These are phyloP conservation scores for Salix dunnii DNA, from an alignment of 345 rosid species.

Conservation along the genomic window DNA sequence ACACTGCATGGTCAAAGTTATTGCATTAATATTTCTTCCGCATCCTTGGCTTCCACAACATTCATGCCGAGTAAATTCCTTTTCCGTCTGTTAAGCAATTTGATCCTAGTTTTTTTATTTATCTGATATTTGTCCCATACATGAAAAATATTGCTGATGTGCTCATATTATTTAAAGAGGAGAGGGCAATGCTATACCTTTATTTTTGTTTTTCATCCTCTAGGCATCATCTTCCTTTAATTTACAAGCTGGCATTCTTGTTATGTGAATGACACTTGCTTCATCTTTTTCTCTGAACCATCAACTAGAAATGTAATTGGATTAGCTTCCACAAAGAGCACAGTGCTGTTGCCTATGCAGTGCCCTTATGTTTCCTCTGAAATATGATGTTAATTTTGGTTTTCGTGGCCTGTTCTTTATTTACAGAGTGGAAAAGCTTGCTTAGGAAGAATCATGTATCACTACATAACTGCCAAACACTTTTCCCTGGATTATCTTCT, in stretches of 20 bases:
- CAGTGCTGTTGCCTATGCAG: neutral
- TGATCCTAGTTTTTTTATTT: neutral
- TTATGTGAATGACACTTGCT: neutral
- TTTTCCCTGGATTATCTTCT: slow-evolving; percentile 36
- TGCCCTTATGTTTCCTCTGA: neutral
- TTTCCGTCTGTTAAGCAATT: neutral
- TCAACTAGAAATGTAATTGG: neutral
- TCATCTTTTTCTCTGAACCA: neutral
- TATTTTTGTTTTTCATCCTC: neutral
- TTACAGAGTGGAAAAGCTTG: slow-evolving; percentile 42
- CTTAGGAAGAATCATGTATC: slow-evolving; percentile 33
- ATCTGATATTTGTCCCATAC: neutral
- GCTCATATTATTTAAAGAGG: neutral
- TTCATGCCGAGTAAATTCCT: neutral
- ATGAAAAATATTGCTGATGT: neutral
- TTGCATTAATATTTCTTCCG: neutral
- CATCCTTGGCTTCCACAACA: neutral
- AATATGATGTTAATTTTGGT: neutral
- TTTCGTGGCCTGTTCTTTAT: neutral
- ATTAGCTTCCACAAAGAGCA: neutral
- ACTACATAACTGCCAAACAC: slow-evolving; percentile 25
- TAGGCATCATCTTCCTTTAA: neutral
- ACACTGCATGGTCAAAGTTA: no score
- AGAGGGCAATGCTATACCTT: neutral
- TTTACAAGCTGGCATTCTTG: neutral